Base-by-base conservation (phyloP, 2,329 filamentous ascomycete species). In the Phaeosphaeria sp. region DNA sequence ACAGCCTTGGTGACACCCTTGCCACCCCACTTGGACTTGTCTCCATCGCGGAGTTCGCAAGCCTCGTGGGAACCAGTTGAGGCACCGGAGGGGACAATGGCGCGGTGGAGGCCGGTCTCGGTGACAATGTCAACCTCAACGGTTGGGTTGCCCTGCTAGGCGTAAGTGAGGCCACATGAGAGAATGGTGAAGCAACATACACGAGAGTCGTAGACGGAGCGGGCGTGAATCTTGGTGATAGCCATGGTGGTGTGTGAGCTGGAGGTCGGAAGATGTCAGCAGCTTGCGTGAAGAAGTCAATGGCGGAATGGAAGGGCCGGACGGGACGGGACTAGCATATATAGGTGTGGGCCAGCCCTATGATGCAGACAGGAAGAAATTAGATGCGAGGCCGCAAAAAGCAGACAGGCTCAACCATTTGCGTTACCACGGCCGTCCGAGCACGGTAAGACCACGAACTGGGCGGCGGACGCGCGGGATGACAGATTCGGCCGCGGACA, bases 101-200 rank as follows among this genome's bases (percentile, higher is more conserved):
- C 93, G 78, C 94, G 93, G 89, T 97, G 93, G 65, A 98, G 89
- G 77, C 94, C 94, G 74, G 91, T 96, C 85, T 96, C 92, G 73
- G 93, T 97, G 83, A 96, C 91, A 74, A 97, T 88, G 80, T 97
- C 94, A 76, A 98, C 94, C 87, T 98, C 94, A 77, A 97, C 94
- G 79, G 95, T 99, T 77, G 95, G 95, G 89, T 99, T 99, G 80
- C 88, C 88, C 68, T 71, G 39, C n/a, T 45, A 39, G 20, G 27
- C 15, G 55, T 69, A 50, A 70, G 59, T 49, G 30, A 36, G 30
- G 30, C 15, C 30, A 36, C 6, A 36, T 7, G 15, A 13, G 3
- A 54, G 8, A 21, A 5, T 24, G 25, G 24, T 33, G 39, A 36
- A 25, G 24, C 42, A 25, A 63, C 68, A 21, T 69, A 71, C 68